Evolutionary conservation across 2,329 filamentous ascomycete species (phyloP).

Genomic region (Colletotrichum lupini): DNA sequence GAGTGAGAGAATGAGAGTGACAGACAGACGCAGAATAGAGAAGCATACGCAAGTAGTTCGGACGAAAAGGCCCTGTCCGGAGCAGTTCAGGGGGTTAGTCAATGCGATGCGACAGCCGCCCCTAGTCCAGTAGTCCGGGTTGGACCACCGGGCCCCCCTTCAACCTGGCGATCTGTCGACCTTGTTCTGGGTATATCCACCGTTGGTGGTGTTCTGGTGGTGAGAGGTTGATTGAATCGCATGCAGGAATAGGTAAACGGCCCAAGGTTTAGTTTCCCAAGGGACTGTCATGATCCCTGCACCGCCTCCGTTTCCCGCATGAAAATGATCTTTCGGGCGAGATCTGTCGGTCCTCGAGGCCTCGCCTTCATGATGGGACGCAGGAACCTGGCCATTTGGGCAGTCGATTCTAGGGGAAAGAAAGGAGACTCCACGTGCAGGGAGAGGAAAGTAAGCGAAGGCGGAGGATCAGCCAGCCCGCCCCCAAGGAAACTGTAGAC

Average conservation of each 20-base stretch:
- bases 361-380: not conserved
- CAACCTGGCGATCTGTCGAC: not conserved
- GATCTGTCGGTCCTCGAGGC: constrained; percentile 4
- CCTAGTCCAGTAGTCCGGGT: constrained; percentile 21
- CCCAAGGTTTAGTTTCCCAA: constrained; percentile 19
- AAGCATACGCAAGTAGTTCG: constrained; percentile 33
- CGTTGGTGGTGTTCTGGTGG: constrained; percentile 23
- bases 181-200: constrained; percentile 27
- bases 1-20: not conserved
- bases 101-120: constrained; percentile 34
- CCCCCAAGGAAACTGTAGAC: not conserved
- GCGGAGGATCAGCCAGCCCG: constrained; percentile 22
- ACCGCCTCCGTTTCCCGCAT: constrained; percentile 13
- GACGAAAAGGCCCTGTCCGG: constrained; percentile 29
- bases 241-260: constrained; percentile 4
- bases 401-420: not conserved
- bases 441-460: not conserved
- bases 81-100: constrained; percentile 21
- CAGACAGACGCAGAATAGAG: not conserved
- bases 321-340: constrained; percentile 3
- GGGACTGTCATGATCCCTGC: constrained; percentile 24
- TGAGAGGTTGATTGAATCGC: constrained; percentile 30
- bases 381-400: not conserved
- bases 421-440: not conserved
- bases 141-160: not conserved